Base-by-base conservation (phyloP, 2,329 filamentous ascomycete genomes). In the Rasamsonia emersonii region DNA sequence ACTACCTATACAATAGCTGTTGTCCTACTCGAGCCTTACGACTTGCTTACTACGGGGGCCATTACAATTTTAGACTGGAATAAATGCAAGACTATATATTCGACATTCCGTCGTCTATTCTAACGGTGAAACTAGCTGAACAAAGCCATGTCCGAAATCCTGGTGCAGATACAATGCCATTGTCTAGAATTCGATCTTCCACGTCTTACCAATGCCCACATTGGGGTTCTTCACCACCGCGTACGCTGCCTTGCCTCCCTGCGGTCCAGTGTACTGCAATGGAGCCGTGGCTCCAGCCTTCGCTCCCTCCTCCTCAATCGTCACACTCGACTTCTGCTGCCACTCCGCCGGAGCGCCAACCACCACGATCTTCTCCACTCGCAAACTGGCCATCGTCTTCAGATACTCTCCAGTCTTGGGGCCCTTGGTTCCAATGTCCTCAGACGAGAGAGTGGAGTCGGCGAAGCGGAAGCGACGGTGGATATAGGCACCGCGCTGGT, bases 401-500 rank as follows among this genome's bases (percentile, higher is more conserved):
- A 88, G 61, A 67, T 86, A 96, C 19, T 73, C 70, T 23, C 80
- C 78, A 10, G 77, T 74, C 58, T 82, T 73, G 41, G 77, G 62
- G 4, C 72, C 72, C 46, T 71, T 71, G 30, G 54, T 56, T 47
- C 73, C 75, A 5, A 81, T 68, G 41, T 93, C 77, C n/a, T 70
- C 70, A 1, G 82, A 88, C 4, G 66, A 66, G n/a, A 96, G 65
- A 1, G 67, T 68, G 10, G 71, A 69, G 30, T 65, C 63, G 4
- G 58, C 51, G 38, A 88, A 82, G 15, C 64, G 66, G 62, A 98
- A 95, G 38, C 68, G 71, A 37, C 86, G 83, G 62, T 94, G 80
- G 46, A 96, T 88, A 59, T 82, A 94, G 40, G 86, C 86, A 8
- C 88, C 89, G 41, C 77, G 67, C 56, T 93, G 69, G 53, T 84